Evolutionary conservation across 176 grass and related monocot species (phyloP).

Genomic region (Puya raimondii): DNA sequence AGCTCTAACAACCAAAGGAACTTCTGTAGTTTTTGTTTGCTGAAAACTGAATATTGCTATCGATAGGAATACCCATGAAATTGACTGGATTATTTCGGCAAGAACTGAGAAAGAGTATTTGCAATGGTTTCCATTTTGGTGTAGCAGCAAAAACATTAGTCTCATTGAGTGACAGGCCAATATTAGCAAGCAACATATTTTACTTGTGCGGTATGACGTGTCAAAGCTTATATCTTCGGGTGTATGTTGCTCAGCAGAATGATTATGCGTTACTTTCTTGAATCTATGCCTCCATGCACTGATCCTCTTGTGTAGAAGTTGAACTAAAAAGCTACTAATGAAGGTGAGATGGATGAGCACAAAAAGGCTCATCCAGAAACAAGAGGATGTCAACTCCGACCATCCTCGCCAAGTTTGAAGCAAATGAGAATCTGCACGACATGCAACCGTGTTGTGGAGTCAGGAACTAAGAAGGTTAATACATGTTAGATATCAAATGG

Average conservation of each 20-base stretch:
- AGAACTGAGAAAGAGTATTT: constrained; percentile 33
- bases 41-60: constrained; percentile 42
- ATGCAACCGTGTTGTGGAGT: neutral
- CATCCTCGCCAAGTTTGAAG: constrained; percentile 48
- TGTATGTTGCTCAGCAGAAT: constrained; percentile 14
- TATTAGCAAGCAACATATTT: constrained; percentile 63
- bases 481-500: neutral
- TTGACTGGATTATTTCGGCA: constrained; percentile 45
- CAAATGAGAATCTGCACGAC: constrained; percentile 37
- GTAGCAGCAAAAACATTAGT: constrained; percentile 32
- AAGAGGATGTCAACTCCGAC: constrained; percentile 48
- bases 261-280: constrained; percentile 4
- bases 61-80: constrained; percentile 77
- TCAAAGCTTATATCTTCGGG: constrained; percentile 28
- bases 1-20: constrained; percentile 49
- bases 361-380: constrained; percentile 54
- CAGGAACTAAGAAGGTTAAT: constrained; percentile 1
- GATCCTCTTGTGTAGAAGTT: constrained; percentile 45
- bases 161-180: constrained; percentile 35
- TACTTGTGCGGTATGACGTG: constrained; percentile 57
- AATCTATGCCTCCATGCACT: constrained; percentile 35
- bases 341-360: constrained; percentile 50
- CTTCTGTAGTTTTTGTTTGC: constrained; percentile 43
- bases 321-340: constrained; percentile 31
- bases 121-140: constrained; percentile 34